Percentiles rank a stretch among this genome's conserved stretches.
Evolutionary conservation across 2,329 filamentous ascomycete species (phyloP).

Genomic region (Mycosphaerella arachidis): DNA sequence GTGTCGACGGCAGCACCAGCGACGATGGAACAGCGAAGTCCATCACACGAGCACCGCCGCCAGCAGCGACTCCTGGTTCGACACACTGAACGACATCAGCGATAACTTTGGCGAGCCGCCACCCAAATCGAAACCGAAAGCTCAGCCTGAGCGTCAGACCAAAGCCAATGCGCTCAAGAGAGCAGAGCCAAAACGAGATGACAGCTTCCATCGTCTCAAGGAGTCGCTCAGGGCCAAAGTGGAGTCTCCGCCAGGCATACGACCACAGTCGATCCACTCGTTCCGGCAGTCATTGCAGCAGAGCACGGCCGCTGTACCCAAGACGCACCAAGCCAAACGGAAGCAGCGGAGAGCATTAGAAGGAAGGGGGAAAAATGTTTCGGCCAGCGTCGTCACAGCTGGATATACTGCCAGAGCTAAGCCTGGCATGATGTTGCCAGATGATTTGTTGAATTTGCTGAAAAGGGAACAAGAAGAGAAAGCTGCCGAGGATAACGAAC

Average conservation of each 20-base stretch:
- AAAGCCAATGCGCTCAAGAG: neutral
- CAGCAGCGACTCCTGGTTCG: conserved; percentile 14
- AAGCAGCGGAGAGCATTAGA: neutral
- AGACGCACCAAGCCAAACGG: neutral
- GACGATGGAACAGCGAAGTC: conserved; percentile 14
- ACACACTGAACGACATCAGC: conserved; percentile 22
- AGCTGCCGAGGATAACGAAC: neutral
- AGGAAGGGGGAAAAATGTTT: neutral
- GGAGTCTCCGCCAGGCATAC: neutral
- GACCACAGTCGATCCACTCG: neutral
- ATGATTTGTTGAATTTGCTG: neutral
- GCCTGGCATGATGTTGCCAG: neutral
- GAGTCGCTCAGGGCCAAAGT: neutral
- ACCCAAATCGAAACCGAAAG: neutral
- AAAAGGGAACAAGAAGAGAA: neutral
- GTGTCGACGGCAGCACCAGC: conserved; percentile 19
- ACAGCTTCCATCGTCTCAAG: neutral
- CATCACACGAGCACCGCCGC: neutral
- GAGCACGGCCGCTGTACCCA: neutral
- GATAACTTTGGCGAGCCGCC: conserved; percentile 7
- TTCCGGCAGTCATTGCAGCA: too few species aligned
- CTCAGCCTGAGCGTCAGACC: neutral
- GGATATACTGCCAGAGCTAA: neutral
- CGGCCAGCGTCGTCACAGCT: neutral
- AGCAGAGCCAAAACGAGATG: neutral